A percentile compares a stretch with the other conserved stretches of the same genome.
These are phyloP conservation scores for Chaetomiaceae sp. DNA, from an alignment of 2,329 filamentous ascomycete genomes.

Conservation along the genomic window DNA sequence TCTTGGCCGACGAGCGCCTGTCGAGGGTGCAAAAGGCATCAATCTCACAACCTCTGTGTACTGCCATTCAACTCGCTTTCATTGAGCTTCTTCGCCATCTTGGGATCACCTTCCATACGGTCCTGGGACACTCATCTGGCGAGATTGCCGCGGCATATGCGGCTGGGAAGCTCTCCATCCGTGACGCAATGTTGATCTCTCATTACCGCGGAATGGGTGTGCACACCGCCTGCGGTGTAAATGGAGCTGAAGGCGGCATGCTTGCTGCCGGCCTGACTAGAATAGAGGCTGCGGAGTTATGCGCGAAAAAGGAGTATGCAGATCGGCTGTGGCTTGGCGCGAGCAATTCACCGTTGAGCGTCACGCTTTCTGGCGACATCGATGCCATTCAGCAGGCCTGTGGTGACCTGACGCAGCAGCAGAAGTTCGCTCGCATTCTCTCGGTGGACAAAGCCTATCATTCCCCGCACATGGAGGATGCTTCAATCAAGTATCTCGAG, in stretches of 20 bases:
- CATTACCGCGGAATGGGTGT: slow-evolving; percentile 40
- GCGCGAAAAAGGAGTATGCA: slow-evolving; percentile 22
- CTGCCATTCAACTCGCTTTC: slow-evolving; percentile 48
- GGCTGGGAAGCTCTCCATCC: slow-evolving; percentile 32
- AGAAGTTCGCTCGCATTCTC: slow-evolving; percentile 36
- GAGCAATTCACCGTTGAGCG: slow-evolving; percentile 31
- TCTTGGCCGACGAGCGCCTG: slow-evolving; percentile 27
- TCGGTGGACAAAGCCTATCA: slow-evolving; percentile 46
- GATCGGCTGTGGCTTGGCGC: slow-evolving; percentile 31
- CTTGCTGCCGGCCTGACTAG: slow-evolving; percentile 33
- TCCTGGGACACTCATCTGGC: slow-evolving; percentile 41
- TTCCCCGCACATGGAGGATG: slow-evolving; percentile 43
- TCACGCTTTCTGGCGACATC: slow-evolving; percentile 37
- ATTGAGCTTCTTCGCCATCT: slow-evolving; percentile 30
- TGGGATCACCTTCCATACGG: slow-evolving; percentile 29
- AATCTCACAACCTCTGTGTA: slow-evolving; percentile 49
- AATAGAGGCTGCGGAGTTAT: slow-evolving; percentile 28
- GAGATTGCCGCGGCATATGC: slow-evolving; percentile 45
- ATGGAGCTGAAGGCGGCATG: slow-evolving; percentile 32
- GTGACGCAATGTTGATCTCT: slow-evolving; percentile 38
- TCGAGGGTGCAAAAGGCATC: slow-evolving; percentile 36
- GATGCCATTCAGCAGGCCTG: slow-evolving; percentile 28
- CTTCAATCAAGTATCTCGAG: slow-evolving; percentile 34
- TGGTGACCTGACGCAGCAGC: slow-evolving; percentile 20
- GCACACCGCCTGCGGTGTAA: slow-evolving; percentile 23